Evolutionary conservation across 192 early-diverging fungal species (phyloP), one percentile per base, ranked within the genome.

Genomic region (Gigaspora rosea): DNA sequence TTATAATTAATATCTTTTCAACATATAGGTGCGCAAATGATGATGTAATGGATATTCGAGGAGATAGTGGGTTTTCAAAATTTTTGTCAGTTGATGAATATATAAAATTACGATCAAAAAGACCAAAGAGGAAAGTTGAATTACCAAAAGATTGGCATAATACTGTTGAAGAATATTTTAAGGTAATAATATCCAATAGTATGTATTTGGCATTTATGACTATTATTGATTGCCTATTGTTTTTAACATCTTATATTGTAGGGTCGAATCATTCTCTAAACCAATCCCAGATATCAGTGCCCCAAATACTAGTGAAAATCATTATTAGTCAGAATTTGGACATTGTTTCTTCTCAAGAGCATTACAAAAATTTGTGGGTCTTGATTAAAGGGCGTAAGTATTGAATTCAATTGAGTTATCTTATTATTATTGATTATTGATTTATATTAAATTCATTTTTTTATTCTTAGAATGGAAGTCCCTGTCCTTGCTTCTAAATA

Each of bases 11-110:
- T 73, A 47, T 41, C n/a, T 73, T 61, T 36, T 73, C 47, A 73
- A 73, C 48, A n/a, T 48, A 73, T 73, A 61, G 72, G 0, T 73
- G 35, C n/a, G 62, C 56, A 2, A 74, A 49, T 47, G 56, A 74
- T 74, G 72, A 74, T 62, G 59, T 74, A 8, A 74, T 74, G 72
- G 72, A 74, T 32, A 74, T 74, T 50, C 7, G 72, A 62, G 72
- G 72, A 11, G 69, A 71, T 7, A 33, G 69, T 27, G 69, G 69
- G 15, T 71, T 71, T 51, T n/a, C 51, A 4, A 71, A 71, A 54
- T 71, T 54, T 54, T 54, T 71, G 20, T 32, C 71, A 57, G n/a
- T 74, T 61, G 58, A 74, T 22, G 16, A 61, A 4, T 74, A 62
- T 11, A 74, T 47, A 61, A 74, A 74, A 74, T 15, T 74, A 22